Conservation (phyloP, 192 early-diverging fungal species). For the Coemansia pectinata region DNA sequence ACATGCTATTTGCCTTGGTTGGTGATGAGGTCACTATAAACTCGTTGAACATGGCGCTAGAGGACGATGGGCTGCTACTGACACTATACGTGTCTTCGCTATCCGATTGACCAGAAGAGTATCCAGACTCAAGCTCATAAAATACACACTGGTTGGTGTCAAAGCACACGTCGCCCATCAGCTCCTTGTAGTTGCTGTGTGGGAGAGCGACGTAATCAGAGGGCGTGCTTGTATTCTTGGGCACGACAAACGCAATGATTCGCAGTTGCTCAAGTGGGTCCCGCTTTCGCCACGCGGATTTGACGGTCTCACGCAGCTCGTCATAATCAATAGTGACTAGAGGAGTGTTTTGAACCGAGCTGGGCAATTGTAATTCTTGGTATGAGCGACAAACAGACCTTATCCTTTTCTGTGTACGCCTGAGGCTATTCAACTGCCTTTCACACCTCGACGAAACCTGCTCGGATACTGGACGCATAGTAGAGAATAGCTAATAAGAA, state of each 20-base stretch:
- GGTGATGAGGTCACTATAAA: slow-evolving; percentile 15
- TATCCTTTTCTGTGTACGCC: not conserved
- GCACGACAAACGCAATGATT: slow-evolving; percentile 31
- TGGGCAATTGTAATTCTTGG: not conserved
- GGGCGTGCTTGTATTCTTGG: slow-evolving; percentile 9
- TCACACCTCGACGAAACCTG: not conserved
- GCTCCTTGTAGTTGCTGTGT: slow-evolving; percentile 20
- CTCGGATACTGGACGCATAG: not conserved
- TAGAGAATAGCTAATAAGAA: slow-evolving; percentile 1
- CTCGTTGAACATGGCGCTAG: slow-evolving; percentile 28
- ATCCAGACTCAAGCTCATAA: slow-evolving; percentile 29
- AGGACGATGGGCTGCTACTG: not conserved
- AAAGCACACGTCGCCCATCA: slow-evolving; percentile 5
- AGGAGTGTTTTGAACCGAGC: not conserved
- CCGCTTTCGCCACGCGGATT: slow-evolving; percentile 33
- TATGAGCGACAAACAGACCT: not conserved
- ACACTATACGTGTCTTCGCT: not conserved
- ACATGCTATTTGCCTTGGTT: not conserved
- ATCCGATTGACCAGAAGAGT: slow-evolving; percentile 1
- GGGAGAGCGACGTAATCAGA: slow-evolving; percentile 14
- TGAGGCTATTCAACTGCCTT: not conserved
- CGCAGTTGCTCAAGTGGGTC: slow-evolving; percentile 14
- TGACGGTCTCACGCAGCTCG: slow-evolving; percentile 36
- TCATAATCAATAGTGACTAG: slow-evolving; percentile 18
- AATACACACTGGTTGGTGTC: slow-evolving; percentile 16